Percentiles rank a stretch among this genome's conserved stretches.
Conservation (phyloP, 78 protist genomes). For the Speleostelium caveatum region DNA sequence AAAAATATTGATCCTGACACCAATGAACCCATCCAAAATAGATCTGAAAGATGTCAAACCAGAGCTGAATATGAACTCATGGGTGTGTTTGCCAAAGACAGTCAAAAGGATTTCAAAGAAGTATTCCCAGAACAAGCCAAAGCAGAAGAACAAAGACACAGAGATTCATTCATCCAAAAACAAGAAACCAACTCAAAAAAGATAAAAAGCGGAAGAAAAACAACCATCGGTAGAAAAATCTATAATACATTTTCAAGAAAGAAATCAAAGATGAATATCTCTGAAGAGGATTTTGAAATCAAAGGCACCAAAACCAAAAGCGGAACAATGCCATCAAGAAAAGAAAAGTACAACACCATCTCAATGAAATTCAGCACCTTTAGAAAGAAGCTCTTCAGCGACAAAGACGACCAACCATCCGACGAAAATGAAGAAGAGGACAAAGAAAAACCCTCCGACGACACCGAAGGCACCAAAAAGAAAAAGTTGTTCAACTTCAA, state of each 20-base stretch:
- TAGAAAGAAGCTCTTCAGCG: conserved; percentile 37
- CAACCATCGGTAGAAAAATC: conserved; percentile 13
- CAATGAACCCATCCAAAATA: too few species aligned
- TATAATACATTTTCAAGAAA: conserved; percentile 26
- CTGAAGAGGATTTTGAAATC: background rate
- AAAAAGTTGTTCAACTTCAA: background rate
- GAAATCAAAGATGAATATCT: conserved; percentile 12
- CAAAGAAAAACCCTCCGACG: background rate
- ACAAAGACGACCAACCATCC: background rate
- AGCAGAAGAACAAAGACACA: too few species aligned
- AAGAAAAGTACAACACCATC: conserved; percentile 12
- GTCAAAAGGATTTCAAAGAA: background rate
- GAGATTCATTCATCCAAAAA: too few species aligned
- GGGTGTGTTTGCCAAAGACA: background rate
- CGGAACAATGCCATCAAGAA: background rate
- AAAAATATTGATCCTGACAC: too few species aligned
- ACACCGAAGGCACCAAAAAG: conserved; percentile 1
- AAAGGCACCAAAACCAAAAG: background rate
- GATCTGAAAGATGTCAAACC: conserved; percentile 40
- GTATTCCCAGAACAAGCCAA: background rate
- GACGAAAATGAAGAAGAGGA: background rate
- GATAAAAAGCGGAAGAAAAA: conserved; percentile 1
- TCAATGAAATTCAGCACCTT: conserved; percentile 24
- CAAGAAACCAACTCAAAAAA: too few species aligned
- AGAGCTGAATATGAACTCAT: conserved; percentile 29